These are phyloP conservation scores for Lumnitzera littorea DNA, from an alignment of 345 rosid species.

Conservation along the genomic window DNA sequence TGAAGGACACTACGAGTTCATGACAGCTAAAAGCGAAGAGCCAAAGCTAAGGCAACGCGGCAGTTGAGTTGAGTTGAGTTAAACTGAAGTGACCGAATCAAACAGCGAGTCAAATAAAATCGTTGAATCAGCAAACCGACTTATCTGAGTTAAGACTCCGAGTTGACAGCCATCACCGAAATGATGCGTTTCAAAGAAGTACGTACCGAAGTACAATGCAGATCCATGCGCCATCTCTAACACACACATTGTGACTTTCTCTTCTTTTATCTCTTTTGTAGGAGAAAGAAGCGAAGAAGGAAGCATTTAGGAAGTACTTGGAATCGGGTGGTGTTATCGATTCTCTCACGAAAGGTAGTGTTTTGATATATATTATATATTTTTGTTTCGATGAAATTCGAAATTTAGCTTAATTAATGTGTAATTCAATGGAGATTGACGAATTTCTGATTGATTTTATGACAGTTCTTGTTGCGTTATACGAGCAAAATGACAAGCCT, in stretches of 20 bases:
- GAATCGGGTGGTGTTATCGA: slow-evolving; percentile 80
- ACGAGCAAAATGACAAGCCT: slow-evolving; percentile 92
- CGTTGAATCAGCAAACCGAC: no score
- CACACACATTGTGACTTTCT: no score
- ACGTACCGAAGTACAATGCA: background rate
- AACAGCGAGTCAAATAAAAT: no score
- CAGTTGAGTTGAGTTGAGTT: no score
- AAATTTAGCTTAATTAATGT: background rate
- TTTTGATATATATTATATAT: no score
- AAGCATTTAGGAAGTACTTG: slow-evolving; percentile 80
- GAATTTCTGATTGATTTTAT: background rate
- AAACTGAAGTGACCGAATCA: no score
- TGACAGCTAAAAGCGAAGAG: no score
- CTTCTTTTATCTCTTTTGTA: slow-evolving; percentile 8
- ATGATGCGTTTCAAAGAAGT: slow-evolving; percentile 62
- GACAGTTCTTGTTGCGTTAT: slow-evolving; percentile 70
- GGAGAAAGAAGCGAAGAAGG: slow-evolving; percentile 93
- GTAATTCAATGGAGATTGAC: background rate
- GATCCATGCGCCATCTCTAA: no score
- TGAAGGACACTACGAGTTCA: no score
- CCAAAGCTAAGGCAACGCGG: no score
- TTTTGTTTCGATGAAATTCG: background rate
- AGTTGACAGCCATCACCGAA: slow-evolving; percentile 3
- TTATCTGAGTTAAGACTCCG: background rate
- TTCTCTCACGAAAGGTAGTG: slow-evolving; percentile 71